A percentile compares a stretch with the other conserved stretches of the same genome.
These are phyloP conservation scores for Rhodomyrtus psidioides DNA, from an alignment of 441 rosid species.

Conservation along the genomic window DNA sequence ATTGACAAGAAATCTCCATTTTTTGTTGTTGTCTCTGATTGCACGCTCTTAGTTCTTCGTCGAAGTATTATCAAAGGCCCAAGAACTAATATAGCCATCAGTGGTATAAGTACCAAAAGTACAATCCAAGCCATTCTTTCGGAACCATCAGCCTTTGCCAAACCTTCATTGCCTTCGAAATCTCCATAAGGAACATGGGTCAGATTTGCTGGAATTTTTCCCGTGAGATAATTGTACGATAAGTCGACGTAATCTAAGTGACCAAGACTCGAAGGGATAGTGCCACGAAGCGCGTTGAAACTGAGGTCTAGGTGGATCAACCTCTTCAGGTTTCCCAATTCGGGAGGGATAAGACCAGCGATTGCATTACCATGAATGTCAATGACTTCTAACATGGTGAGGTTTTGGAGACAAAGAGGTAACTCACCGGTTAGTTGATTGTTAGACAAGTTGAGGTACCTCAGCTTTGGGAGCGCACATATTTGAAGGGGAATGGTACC, in stretches of 20 bases:
- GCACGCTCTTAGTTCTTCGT: fast-evolving
- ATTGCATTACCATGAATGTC: not conserved
- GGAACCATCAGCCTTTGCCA: not conserved
- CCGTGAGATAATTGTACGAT: not conserved
- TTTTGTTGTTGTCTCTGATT: not conserved
- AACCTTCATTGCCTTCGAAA: not conserved
- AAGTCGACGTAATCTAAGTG: not conserved
- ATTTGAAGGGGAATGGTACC: too few species aligned
- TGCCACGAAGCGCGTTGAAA: too few species aligned
- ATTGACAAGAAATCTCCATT: not conserved
- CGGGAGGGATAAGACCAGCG: too few species aligned
- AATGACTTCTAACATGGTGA: not conserved
- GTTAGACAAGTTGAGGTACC: too few species aligned
- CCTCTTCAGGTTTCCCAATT: too few species aligned
- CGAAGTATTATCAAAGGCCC: too few species aligned
- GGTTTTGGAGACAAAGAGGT: not conserved
- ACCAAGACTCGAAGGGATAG: too few species aligned
- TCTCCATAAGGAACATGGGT: not conserved
- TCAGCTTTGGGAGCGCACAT: too few species aligned
- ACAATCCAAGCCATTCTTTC: not conserved
- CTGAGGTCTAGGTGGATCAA: too few species aligned
- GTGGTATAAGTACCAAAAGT: not conserved
- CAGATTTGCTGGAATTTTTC: not conserved
- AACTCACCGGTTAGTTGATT: too few species aligned
- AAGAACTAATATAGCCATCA: not conserved